Evolutionary conservation across 768 basidiomycete species (phyloP).

Genomic region (Suillus discolor): DNA sequence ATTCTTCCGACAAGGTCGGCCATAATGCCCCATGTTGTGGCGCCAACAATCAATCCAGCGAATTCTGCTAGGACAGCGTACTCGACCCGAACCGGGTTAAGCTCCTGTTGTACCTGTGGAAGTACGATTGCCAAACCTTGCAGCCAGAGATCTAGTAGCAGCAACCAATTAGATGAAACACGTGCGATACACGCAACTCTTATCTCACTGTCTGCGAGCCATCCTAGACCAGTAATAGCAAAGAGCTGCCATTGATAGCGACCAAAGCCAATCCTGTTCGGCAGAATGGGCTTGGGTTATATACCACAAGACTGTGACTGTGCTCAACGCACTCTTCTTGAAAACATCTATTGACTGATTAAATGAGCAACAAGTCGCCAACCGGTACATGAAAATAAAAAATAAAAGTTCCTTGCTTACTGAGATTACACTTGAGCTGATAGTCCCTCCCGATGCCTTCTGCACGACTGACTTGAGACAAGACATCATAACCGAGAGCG

Average conservation of each 20-base stretch:
- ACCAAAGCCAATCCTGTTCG: conserved; percentile 49
- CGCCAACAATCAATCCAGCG: conserved; percentile 51
- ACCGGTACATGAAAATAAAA: not conserved
- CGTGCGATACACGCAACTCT: conserved; percentile 31
- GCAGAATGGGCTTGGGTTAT: conserved; percentile 9
- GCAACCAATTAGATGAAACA: conserved; percentile 11
- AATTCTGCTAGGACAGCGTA: conserved; percentile 50
- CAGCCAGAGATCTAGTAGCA: conserved; percentile 37
- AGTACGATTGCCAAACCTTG: conserved; percentile 51
- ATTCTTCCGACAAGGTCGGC: conserved; percentile 51
- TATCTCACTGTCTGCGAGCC: conserved; percentile 50
- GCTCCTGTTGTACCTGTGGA: conserved; percentile 43
- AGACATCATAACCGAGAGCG: conserved; percentile 16
- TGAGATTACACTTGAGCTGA: conserved; percentile 35
- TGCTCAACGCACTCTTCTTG: conserved; percentile 43
- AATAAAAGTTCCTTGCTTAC: conserved; percentile 20
- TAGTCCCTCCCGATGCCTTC: conserved; percentile 35
- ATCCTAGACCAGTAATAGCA: conserved; percentile 47
- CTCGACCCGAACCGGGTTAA: conserved; percentile 45
- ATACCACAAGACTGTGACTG: not conserved
- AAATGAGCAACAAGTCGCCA: not conserved
- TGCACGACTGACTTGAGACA: conserved; percentile 6
- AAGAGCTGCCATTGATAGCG: conserved; percentile 53
- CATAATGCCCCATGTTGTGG: conserved; percentile 49
- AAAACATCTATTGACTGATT: conserved; percentile 47